phyloP scores from a whole-genome alignment of 2,329 filamentous ascomycete genomes.

The Metarhizium sp. region DNA sequence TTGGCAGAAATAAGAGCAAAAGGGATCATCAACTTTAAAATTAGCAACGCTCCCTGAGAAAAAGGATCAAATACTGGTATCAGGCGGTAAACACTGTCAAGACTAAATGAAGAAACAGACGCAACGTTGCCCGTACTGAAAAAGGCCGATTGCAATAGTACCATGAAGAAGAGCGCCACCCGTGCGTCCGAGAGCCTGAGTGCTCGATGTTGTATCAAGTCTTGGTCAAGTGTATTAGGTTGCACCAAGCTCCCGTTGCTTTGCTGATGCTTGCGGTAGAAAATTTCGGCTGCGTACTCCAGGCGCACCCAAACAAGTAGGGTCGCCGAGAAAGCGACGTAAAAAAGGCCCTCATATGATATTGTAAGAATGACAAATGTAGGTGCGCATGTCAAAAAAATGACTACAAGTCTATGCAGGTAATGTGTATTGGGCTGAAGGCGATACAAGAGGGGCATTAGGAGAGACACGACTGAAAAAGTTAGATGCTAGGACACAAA shows the following conservation, averaged over 20 bases:
- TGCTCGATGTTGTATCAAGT: slow-evolving; percentile 40
- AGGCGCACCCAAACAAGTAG: slow-evolving; percentile 86
- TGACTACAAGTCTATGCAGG: slow-evolving; percentile 75
- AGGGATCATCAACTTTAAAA: slow-evolving; percentile 86
- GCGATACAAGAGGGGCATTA: slow-evolving; percentile 73
- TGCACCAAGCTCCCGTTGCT: slow-evolving; percentile 6
- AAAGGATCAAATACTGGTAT: slow-evolving; percentile 92
- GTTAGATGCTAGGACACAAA: not conserved
- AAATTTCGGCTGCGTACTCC: slow-evolving; percentile 58
- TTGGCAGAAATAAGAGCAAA: slow-evolving; percentile 90
- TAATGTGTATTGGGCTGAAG: slow-evolving; percentile 78
- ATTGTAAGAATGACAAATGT: slow-evolving; percentile 94
- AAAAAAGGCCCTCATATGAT: slow-evolving; percentile 95
- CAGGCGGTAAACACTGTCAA: slow-evolving; percentile 81
- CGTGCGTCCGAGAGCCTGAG: slow-evolving; percentile 77
- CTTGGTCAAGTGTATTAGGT: not conserved
- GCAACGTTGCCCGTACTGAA: slow-evolving; percentile 96
- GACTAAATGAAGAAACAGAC: slow-evolving; percentile 83
- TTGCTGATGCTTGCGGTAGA: slow-evolving; percentile 1
- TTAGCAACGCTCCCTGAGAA: slow-evolving; percentile 74
- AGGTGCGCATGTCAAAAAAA: slow-evolving; percentile 88
- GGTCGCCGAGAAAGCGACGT: slow-evolving; percentile 76
- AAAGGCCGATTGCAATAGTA: slow-evolving; percentile 88
- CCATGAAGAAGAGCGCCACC: slow-evolving; percentile 89
- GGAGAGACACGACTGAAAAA: slow-evolving; percentile 55